Percentiles rank a stretch among this genome's conserved stretches.
Conservation (phyloP, 257 asterid species). For the Ilex asprella region DNA sequence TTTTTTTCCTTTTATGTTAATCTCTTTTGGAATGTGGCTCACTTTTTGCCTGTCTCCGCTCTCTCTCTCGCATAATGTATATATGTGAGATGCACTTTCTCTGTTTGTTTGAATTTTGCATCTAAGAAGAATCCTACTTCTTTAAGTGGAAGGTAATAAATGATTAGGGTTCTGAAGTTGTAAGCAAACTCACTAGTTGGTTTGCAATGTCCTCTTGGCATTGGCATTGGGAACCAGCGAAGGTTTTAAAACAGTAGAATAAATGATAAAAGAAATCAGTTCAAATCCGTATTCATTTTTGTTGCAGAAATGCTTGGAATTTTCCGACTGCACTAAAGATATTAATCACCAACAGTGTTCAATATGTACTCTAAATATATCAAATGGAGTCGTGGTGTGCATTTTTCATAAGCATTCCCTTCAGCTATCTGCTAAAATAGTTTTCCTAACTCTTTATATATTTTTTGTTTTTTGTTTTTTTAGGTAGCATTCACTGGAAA, state of each 20-base stretch:
- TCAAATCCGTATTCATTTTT: too few relatives aligned
- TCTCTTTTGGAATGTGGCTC: too few relatives aligned
- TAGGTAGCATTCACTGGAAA: slow-evolving; percentile 88
- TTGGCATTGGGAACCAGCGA: neutral
- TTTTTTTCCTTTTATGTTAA: too few relatives aligned
- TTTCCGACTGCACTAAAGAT: too few relatives aligned
- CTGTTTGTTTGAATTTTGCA: neutral
- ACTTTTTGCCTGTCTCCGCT: too few relatives aligned
- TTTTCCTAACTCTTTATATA: slow-evolving; percentile 14
- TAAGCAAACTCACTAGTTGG: neutral
- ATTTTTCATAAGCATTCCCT: neutral
- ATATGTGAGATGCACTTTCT: neutral
- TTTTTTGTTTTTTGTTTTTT: slow-evolving; percentile 16
- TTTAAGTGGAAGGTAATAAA: neutral
- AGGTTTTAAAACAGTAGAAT: neutral
- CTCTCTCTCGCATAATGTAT: too few relatives aligned
- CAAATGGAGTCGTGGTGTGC: too few relatives aligned
- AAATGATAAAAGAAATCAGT: neutral
- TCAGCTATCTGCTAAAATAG: neutral
- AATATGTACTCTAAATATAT: neutral
- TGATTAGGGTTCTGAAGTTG: neutral
- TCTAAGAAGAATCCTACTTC: neutral
- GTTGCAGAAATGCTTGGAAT: too few relatives aligned
- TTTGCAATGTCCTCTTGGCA: neutral
- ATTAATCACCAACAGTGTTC: neutral